Evolutionary conservation across 1,284 basidiomycete genomes (phyloP).

Genomic region (Pisolithus thermaeus): DNA sequence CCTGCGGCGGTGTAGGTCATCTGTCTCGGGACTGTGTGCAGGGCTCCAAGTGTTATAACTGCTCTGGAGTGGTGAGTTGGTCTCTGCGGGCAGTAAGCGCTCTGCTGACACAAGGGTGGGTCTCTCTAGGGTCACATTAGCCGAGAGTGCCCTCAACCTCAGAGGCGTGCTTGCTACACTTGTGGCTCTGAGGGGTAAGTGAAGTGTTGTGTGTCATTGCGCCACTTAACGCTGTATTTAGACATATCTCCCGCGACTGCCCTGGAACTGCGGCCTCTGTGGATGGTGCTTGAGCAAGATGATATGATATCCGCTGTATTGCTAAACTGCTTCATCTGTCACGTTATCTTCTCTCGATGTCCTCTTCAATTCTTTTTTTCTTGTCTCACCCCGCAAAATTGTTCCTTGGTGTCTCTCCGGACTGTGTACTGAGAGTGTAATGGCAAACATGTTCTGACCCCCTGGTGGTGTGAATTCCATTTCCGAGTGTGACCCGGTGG

Average conservation of each 20-base stretch:
- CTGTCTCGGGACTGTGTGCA: conserved; percentile 83
- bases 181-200: conserved; percentile 75
- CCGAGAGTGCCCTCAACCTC: conserved; percentile 77
- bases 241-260: conserved; percentile 84
- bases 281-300: conserved; percentile 20
- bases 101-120: background rate
- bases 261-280: conserved; percentile 39
- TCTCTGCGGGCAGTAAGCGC: background rate
- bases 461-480: background rate
- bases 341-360: conserved; percentile 1
- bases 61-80: conserved; percentile 60
- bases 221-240: conserved; percentile 22
- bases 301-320: conserved; percentile 27
- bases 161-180: conserved; percentile 80
- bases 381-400: conserved; percentile 10
- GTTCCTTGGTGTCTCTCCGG: background rate
- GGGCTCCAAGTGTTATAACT: conserved; percentile 87
- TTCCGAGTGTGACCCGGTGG: conserved; percentile 14
- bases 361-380: background rate
- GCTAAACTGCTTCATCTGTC: conserved; percentile 16
- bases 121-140: conserved; percentile 69
- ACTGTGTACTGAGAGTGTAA: background rate
- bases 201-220: background rate
- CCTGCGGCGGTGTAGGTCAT: conserved; percentile 87
- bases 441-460: conserved; percentile 4